Conservation (phyloP, 169 alveolate species). For the Theileria sp. region DNA sequence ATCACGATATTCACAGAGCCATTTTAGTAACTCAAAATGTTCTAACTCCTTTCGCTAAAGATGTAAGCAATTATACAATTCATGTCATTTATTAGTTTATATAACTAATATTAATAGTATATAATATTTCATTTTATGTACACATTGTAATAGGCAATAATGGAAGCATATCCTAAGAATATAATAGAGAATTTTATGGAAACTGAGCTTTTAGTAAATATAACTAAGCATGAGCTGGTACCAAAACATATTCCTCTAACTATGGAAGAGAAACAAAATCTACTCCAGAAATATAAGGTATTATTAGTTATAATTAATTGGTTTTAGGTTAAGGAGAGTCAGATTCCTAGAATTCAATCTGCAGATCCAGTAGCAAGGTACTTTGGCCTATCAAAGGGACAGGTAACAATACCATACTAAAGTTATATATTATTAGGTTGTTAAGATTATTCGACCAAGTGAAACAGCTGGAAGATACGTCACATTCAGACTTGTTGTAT, state of each 20-base stretch:
- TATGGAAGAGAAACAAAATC: constrained; percentile 88
- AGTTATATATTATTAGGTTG: constrained; percentile 72
- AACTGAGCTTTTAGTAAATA: constrained; percentile 90
- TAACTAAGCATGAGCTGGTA: constrained; percentile 96
- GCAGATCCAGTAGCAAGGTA: constrained; percentile 96
- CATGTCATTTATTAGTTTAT: neutral
- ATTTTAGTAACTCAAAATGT: constrained; percentile 88
- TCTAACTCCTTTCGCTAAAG: constrained; percentile 89
- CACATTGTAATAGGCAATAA: constrained; percentile 74
- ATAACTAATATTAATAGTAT: neutral
- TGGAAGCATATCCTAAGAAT: constrained; percentile 89
- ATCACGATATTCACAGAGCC: constrained; percentile 87
- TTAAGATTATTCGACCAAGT: constrained; percentile 93
- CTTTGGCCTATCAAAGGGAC: constrained; percentile 91
- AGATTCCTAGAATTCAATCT: constrained; percentile 93
- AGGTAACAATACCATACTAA: constrained; percentile 62
- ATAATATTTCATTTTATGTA: neutral
- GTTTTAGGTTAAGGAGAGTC: constrained; percentile 86
- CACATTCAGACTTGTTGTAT: constrained; percentile 79
- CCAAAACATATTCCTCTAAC: constrained; percentile 94
- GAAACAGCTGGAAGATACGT: constrained; percentile 99
- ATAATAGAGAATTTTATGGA: constrained; percentile 87
- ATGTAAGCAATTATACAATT: constrained; percentile 58
- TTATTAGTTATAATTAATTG: neutral
- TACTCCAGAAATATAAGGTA: constrained; percentile 89